These are phyloP conservation scores for Erucastrum elatum DNA, from an alignment of 345 rosid genomes.

Conservation along the genomic window DNA sequence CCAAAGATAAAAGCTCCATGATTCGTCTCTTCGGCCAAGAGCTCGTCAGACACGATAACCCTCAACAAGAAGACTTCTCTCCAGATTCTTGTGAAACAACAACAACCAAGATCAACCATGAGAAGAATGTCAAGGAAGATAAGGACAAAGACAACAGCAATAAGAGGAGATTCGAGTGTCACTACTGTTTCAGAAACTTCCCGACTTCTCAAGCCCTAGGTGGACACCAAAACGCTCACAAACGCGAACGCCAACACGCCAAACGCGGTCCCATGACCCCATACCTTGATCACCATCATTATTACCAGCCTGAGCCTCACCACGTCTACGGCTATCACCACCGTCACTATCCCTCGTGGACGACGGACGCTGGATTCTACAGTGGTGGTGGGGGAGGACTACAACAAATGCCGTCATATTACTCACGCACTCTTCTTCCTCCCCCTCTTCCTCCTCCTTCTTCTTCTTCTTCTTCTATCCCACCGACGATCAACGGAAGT, in stretches of 20 bases:
- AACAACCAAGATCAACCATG: conserved; percentile 24
- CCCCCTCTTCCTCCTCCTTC: conserved; percentile 39
- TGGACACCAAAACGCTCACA: conserved; percentile 99
- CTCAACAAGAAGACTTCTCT: conserved; percentile 6
- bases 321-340: conserved; percentile 44
- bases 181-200: conserved; percentile 93
- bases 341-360: conserved; percentile 54
- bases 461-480: conserved; percentile 16
- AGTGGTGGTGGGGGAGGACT: conserved; percentile 52
- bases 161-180: conserved; percentile 81
- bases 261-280: conserved; percentile 76
- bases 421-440: conserved; percentile 44
- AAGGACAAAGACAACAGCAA: conserved; percentile 44
- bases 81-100: conserved; percentile 14
- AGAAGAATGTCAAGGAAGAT: conserved; percentile 43
- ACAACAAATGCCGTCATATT: conserved; percentile 47
- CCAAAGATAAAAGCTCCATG: conserved; percentile 50
- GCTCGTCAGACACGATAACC: conserved; percentile 40
- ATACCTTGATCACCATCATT: conserved; percentile 45
- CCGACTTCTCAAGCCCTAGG: conserved; percentile 99
- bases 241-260: conserved; percentile 93
- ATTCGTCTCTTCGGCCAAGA: conserved; percentile 93
- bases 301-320: conserved; percentile 41
- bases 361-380: conserved; percentile 50
- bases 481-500: conserved; percentile 66